Conservation (phyloP, 495 filamentous ascomycete species). For the Daldinia concentrica region DNA sequence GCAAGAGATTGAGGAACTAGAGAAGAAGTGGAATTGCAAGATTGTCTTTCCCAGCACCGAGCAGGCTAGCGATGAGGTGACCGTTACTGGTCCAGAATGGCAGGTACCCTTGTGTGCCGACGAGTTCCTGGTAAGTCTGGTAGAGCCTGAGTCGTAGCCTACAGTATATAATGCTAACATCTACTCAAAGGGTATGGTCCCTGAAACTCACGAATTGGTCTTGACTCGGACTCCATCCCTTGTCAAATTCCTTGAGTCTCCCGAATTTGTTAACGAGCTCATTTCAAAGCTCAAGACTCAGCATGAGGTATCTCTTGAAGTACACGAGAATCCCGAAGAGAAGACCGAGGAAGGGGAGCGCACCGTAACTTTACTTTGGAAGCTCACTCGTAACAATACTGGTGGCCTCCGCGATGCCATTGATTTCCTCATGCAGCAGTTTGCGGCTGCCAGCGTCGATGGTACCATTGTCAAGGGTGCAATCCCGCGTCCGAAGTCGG, state of each 20-base stretch:
- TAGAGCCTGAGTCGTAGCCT: neutral
- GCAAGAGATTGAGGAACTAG: constrained; percentile 87
- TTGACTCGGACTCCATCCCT: constrained; percentile 78
- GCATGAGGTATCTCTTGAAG: constrained; percentile 85
- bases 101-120: constrained; percentile 96
- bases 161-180: constrained; percentile 42
- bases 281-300: constrained; percentile 85
- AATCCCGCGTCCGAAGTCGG: constrained; percentile 94
- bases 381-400: constrained; percentile 96
- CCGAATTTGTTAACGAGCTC: constrained; percentile 79
- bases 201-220: constrained; percentile 90
- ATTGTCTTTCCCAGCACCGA: constrained; percentile 97
- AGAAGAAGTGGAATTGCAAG: constrained; percentile 99
- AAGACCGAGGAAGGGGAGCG: constrained; percentile 62
- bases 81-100: constrained; percentile 94
- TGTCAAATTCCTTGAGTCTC: constrained; percentile 78
- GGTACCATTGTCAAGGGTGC: constrained; percentile 87
- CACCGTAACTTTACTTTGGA: constrained; percentile 63
- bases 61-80: constrained; percentile 94
- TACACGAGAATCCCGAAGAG: constrained; percentile 66
- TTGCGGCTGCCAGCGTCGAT: constrained; percentile 85
- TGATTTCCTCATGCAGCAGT: constrained; percentile 85
- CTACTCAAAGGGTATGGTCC: constrained; percentile 81
- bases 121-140: constrained; percentile 77
- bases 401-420: constrained; percentile 95